Conservation (phyloP, 305 asterid genomes). For the Andrographis paniculata region DNA sequence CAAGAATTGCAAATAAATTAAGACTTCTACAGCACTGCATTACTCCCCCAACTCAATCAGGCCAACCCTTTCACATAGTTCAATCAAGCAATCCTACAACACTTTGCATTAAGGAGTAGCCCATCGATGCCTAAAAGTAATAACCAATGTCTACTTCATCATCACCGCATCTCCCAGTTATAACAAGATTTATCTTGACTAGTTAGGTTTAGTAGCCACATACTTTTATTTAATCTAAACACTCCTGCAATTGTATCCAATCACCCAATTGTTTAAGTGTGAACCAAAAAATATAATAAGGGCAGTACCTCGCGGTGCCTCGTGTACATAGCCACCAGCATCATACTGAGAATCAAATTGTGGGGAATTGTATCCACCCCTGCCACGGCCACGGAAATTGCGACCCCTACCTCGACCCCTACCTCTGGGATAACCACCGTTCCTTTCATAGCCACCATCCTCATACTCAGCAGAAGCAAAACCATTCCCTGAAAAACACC, state of each 20-base stretch:
- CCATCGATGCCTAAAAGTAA: not conserved
- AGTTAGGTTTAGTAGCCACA: too few species aligned
- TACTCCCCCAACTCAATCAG: not conserved
- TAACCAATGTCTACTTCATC: not conserved
- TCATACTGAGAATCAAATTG: slow-evolving; percentile 40
- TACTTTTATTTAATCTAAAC: too few species aligned
- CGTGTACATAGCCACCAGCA: slow-evolving; percentile 54
- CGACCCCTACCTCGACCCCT: slow-evolving; percentile 76
- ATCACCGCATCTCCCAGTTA: not conserved
- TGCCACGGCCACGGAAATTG: slow-evolving; percentile 57
- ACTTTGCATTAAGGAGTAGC: not conserved
- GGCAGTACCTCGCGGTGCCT: slow-evolving; percentile 54
- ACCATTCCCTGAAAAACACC: slow-evolving; percentile 45
- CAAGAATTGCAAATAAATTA: not conserved
- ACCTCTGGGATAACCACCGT: slow-evolving; percentile 51
- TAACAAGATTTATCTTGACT: too few species aligned
- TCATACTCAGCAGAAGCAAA: slow-evolving; percentile 44
- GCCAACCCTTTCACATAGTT: too few species aligned
- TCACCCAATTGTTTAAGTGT: too few species aligned
- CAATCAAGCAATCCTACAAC: too few species aligned
- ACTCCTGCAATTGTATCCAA: too few species aligned
- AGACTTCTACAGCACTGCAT: not conserved
- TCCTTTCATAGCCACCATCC: slow-evolving; percentile 67
- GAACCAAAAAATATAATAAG: not conserved
- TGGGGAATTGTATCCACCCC: slow-evolving; percentile 61